Base-by-base conservation (phyloP, 768 basidiomycete genomes). In the Leccinellum albellum region DNA sequence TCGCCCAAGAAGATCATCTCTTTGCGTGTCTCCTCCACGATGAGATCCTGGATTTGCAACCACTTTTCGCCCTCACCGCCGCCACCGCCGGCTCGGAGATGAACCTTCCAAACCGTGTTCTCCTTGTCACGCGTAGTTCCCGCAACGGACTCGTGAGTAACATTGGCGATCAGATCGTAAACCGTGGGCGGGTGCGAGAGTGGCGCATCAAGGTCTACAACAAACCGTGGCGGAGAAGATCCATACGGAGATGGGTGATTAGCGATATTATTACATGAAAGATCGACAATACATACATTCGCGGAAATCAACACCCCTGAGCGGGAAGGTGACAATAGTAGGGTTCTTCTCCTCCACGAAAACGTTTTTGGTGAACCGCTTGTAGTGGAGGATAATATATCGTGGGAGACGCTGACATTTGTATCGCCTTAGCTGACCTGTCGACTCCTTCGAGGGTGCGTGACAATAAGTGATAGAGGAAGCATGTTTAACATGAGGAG, bases 271-370 rank as follows among this genome's bases (percentile, higher is more conserved):
- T 60, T 46, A 55, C 55, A 51, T 64, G 61, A 63, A 61, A 58
- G 61, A 60, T 60, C 61, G 56, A 65, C 54, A 60, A 40, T 8
- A 78, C 94, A 66, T 71, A 97, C 97, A 98, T 50, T 94, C 94
- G 64, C 76, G 78, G 71, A 99, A 88, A 73, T 99, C 96, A 20
- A 98, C 81, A 4, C 96, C 95, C 56, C 90, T 83, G 24, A 98
- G 78, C 3, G 96, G 96, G 67, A 97, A 99, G 69, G 96, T 99
- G 63, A 99, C 91, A 59, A 99, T 95, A 1, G 97, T 99, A 8
- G 96, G 96, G 66, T 99, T 99, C 74, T 97, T 97, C 73, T 99
- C 97, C 72, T 98, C 96, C 6, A 98, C 94, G 65, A 98, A 98
- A 52, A 80, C 80, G 71, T 98, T 99, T 71, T 91, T 97, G 23